Evolutionary conservation across 108 stramenopile species (phyloP).

Genomic region (Pseudonitzschia pungens): DNA sequence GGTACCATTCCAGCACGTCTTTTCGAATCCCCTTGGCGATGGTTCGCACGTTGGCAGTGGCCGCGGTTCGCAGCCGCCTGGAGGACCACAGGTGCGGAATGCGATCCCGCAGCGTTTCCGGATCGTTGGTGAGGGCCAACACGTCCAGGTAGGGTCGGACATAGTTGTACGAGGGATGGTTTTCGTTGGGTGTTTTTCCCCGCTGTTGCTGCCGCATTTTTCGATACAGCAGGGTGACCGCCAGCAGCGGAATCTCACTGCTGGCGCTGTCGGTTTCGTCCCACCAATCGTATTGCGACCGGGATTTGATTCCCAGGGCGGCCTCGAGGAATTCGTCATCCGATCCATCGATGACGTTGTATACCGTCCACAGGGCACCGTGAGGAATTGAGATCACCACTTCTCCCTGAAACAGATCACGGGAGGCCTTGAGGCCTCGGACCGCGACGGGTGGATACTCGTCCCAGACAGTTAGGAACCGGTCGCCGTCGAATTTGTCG

Average conservation of each 20-base stretch:
- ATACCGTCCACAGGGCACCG: slow-evolving; percentile 60
- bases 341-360: slow-evolving; percentile 66
- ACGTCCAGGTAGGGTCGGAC: slow-evolving; percentile 55
- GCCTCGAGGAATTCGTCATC: slow-evolving; percentile 60
- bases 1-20: slow-evolving; percentile 77
- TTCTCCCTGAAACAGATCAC: slow-evolving; percentile 59
- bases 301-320: slow-evolving; percentile 56
- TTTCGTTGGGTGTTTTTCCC: slow-evolving; percentile 12
- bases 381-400: slow-evolving; percentile 72
- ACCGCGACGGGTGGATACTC: slow-evolving; percentile 47
- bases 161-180: slow-evolving; percentile 9
- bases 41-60: slow-evolving; percentile 43
- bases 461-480: slow-evolving; percentile 5
- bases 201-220: slow-evolving; percentile 12
- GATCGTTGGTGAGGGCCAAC: slow-evolving; percentile 7
- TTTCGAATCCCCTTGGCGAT: slow-evolving; percentile 57
- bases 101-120: slow-evolving; percentile 8
- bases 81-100: slow-evolving; percentile 75
- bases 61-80: slow-evolving; percentile 31
- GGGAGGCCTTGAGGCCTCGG: slow-evolving; percentile 71
- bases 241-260: slow-evolving; percentile 63
- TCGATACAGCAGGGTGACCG: slow-evolving; percentile 71
- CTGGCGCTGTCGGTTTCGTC: not conserved
- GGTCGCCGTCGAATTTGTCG: slow-evolving; percentile 15
- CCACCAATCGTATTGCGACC: slow-evolving; percentile 65